A percentile compares a stretch with the other conserved stretches of the same genome.
These are phyloP conservation scores for Albizia julibrissin DNA, from an alignment of 306 rosid genomes.

Conservation along the genomic window DNA sequence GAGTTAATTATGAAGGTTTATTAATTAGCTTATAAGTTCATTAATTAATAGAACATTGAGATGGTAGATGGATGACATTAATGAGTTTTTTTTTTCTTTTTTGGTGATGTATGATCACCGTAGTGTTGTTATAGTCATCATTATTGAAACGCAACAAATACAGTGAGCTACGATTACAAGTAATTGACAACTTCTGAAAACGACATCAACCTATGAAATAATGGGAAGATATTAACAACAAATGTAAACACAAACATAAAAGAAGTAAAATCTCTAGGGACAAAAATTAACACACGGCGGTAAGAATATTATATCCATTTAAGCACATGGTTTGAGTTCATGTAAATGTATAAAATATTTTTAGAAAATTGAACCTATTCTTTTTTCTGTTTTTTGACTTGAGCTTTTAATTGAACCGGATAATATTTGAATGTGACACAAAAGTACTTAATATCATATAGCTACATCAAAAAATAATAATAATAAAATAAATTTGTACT, in stretches of 20 bases:
- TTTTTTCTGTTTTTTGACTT: too few species aligned
- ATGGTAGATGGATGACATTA: neutral
- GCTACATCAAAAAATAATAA: too few species aligned
- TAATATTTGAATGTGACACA: too few species aligned
- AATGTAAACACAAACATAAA: neutral
- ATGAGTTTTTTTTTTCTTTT: neutral
- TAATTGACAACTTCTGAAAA: neutral
- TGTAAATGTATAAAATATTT: too few species aligned
- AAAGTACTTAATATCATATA: too few species aligned
- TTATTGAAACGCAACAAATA: slow-evolving; percentile 14
- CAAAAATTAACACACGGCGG: neutral
- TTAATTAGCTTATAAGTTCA: neutral
- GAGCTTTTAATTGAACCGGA: too few species aligned
- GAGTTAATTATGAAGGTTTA: neutral
- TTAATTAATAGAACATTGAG: neutral
- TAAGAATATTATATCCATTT: too few species aligned
- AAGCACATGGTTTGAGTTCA: too few species aligned
- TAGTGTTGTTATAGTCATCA: neutral
- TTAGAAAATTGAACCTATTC: too few species aligned
- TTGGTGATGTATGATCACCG: neutral
- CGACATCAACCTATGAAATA: slow-evolving; percentile 9
- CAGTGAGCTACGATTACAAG: neutral
- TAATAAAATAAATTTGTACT: too few species aligned
- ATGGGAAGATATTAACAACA: neutral
- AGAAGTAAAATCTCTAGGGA: too few species aligned